Evolutionary conservation across 345 rosid species (phyloP), one percentile per base, ranked within the genome.

Genomic region (Luvunga scandens): DNA sequence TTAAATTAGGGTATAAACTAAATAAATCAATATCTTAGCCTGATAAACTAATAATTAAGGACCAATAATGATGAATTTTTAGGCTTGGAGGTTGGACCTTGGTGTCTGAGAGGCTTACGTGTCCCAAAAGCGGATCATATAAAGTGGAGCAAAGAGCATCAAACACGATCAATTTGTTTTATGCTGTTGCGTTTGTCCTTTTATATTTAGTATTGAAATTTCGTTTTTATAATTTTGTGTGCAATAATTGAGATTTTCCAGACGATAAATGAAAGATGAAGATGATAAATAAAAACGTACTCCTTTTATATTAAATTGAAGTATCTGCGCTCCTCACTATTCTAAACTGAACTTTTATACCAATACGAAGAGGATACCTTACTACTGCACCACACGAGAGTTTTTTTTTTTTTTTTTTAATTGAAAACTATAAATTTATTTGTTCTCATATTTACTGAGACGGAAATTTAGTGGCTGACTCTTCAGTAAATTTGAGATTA

Each of bases 51-150:
- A 10, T 25, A 69, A 69, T 72, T 31, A 71, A 34, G 6, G 21
- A 22, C 8, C n/a, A 31, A 59, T 57, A 57, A 72, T 72, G 53
- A 34, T 57, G 76, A 72, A 72, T 72, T 66, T 24, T 72, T 33
- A n/a, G 66, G 0, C 66, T 57, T 21, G 2, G 0, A 45, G 7
- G 12, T 59, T 57, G 10, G n/a, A 72, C 21, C 31, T 72, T n/a
- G 5, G 13, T n/a, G 31, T 57, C n/a, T 16, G 9, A 33, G 8
- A 6, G 48, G 48, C 12, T 33, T 42, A 72, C 12, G 64, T 33
- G 75, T 31, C 36, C 30, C 65, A 6, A 8, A 4, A 12, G 30
- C 2, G 16, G 48, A 25, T 38, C 64, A 31, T n/a, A 72, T n/a
- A 72, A 72, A 33, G 64, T 71, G 21, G 10, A 59, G 27, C 39